These are phyloP conservation scores for Corylus americana DNA, from an alignment of 306 rosid genomes.

Conservation along the genomic window DNA sequence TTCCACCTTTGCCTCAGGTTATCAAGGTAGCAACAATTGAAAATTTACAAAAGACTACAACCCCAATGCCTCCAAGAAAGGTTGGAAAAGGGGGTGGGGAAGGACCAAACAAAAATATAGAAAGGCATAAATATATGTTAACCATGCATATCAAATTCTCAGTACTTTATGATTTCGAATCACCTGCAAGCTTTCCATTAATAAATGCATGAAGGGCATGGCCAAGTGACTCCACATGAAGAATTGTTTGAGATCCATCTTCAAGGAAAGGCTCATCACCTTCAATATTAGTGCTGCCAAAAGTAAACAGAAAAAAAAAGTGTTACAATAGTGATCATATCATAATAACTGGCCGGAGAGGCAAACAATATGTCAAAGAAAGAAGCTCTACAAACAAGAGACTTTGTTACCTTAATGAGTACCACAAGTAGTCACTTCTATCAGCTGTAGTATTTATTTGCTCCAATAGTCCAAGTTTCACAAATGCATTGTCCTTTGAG, in stretches of 20 bases:
- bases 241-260: slow-evolving; percentile 54
- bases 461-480: slow-evolving; percentile 69
- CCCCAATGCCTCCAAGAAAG: neutral
- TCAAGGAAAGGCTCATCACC: slow-evolving; percentile 43
- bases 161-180: slow-evolving; percentile 1
- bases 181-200: slow-evolving; percentile 80
- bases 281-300: slow-evolving; percentile 52
- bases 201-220: slow-evolving; percentile 78
- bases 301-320: neutral
- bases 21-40: neutral
- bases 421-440: slow-evolving; percentile 91
- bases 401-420: slow-evolving; percentile 66
- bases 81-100: neutral
- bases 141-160: slow-evolving; percentile 6
- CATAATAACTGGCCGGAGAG: slow-evolving; percentile 17
- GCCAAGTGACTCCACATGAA: slow-evolving; percentile 92
- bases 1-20: neutral
- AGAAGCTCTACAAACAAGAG: neutral
- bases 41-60: neutral
- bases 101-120: neutral
- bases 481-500: slow-evolving; percentile 69
- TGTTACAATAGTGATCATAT: neutral
- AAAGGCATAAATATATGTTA: neutral
- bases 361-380: slow-evolving; percentile 3
- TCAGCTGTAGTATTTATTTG: slow-evolving; percentile 94